Evolutionary conservation across 2,329 filamentous ascomycete genomes (phyloP), one percentile per base, ranked within the genome.

Genomic region (Neofusicoccum umdonicola): DNA sequence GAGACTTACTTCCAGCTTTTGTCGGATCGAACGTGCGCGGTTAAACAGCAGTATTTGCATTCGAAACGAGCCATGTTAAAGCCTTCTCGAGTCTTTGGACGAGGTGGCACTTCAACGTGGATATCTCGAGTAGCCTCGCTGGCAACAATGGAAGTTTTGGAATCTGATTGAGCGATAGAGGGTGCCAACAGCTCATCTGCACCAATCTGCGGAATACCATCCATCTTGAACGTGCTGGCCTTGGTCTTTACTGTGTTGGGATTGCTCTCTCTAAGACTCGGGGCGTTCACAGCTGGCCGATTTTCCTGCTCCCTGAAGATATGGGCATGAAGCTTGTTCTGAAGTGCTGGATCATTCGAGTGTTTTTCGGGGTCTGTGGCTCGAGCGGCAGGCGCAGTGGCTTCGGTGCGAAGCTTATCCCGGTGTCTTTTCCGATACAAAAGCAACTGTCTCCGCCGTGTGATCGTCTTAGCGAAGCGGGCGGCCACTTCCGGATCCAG

Each of bases 391-490:
- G 37, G n/a, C 13, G 39, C 34, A 35, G 31, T 34, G 22, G 39
- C 19, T 3, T 37, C 22, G n/a, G 63, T 56, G 35, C 62, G 50
- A 5, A 68, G 48, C 13, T 50, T 65, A 2, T 63, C 41, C 11
- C 52, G 52, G 50, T 66, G 67, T 13, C n/a, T 45, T 19, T 62
- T 48, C 17, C 63, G 56, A 17, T 67, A 68, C n/a, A 47, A 27
- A 3, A 68, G 44, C 5, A 68, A 6, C 35, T 68, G 67, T 9
- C 67, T 66, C 8, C 66, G 62, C 7, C 65, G 56, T 15, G 67
- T 65, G 3, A 68, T 68, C 64, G 66, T 50, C 35, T 57, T 67
- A 1, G 51, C 66, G 34, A 68, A 48, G 11, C 66, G 64, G 13
- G 41, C 47, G 13, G 62, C 54, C 9, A 51, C 58, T 35, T 62